Conservation (phyloP, 2,329 filamentous ascomycete species). For the Mycosphaerella arachidis region DNA sequence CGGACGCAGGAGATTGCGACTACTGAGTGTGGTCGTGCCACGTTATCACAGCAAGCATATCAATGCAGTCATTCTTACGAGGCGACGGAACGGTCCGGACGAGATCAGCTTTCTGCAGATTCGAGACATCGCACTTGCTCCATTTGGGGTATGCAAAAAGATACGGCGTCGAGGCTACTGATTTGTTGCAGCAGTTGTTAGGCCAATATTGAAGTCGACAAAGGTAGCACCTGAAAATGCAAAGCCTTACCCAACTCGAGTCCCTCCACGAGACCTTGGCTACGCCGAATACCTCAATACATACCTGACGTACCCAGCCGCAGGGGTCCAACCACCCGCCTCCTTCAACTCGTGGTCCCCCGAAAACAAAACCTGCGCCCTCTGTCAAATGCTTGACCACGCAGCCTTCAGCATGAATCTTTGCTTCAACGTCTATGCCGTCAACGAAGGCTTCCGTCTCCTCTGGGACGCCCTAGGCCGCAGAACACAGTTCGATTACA, state of each 20-base stretch:
- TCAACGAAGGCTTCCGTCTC: slow-evolving; percentile 28
- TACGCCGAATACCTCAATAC: slow-evolving; percentile 47
- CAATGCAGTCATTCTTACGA: neutral
- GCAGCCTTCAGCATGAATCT: slow-evolving; percentile 25
- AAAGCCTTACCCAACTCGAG: neutral
- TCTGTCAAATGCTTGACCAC: slow-evolving; percentile 18
- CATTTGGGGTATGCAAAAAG: neutral
- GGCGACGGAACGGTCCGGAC: neutral
- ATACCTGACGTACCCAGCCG: slow-evolving; percentile 37
- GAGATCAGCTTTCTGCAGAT: neutral
- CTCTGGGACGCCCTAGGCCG: slow-evolving; percentile 22
- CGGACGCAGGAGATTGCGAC: neutral
- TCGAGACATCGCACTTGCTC: neutral
- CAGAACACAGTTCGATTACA: slow-evolving; percentile 11
- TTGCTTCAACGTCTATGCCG: slow-evolving; percentile 33
- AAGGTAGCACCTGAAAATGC: no score
- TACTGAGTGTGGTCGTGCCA: neutral
- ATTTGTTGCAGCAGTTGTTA: neutral
- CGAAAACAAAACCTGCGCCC: slow-evolving; percentile 33
- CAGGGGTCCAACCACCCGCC: slow-evolving; percentile 12
- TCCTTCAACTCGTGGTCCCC: slow-evolving; percentile 19
- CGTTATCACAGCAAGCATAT: neutral
- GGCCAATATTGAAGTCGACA: no score
- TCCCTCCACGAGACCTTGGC: slow-evolving; percentile 26
- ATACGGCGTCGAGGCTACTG: neutral